Evolutionary conservation across 1,284 basidiomycete genomes (phyloP).

Genomic region (Austroboletus rostrupii): DNA sequence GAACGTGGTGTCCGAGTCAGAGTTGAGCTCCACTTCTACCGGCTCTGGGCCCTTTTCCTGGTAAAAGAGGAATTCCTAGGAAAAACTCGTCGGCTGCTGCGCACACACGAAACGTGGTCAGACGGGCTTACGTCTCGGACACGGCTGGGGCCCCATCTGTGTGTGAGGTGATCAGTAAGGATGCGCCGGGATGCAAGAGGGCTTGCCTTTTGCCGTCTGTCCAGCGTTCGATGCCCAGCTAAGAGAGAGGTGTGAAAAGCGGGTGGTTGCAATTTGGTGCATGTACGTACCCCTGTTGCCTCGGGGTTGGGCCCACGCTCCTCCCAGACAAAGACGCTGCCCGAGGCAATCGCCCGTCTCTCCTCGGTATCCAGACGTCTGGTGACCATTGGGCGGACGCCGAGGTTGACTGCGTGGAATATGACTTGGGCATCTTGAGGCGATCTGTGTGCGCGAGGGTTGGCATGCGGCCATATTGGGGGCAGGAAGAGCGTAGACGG

Average conservation of each 20-base stretch:
- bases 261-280: not conserved
- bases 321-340: slow-evolving; percentile 81
- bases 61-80: slow-evolving; percentile 73
- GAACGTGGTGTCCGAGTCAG: slow-evolving; percentile 44
- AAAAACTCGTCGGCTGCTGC: slow-evolving; percentile 4
- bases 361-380: slow-evolving; percentile 74
- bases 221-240: slow-evolving; percentile 77
- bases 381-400: slow-evolving; percentile 63
- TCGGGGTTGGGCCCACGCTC: slow-evolving; percentile 72
- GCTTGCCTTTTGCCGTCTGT: slow-evolving; percentile 67
- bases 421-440: slow-evolving; percentile 69
- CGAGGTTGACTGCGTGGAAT: slow-evolving; percentile 66
- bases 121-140: slow-evolving; percentile 60
- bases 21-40: slow-evolving; percentile 41
- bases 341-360: slow-evolving; percentile 56
- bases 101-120: slow-evolving; percentile 1
- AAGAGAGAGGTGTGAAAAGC: slow-evolving; percentile 5
- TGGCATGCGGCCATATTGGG: slow-evolving; percentile 17
- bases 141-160: slow-evolving; percentile 70
- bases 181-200: slow-evolving; percentile 22
- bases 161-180: slow-evolving; percentile 18
- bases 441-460: slow-evolving; percentile 39
- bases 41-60: slow-evolving; percentile 55
- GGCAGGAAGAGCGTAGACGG: slow-evolving; percentile 22
- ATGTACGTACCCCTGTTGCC: slow-evolving; percentile 53